A percentile compares a stretch with the other conserved stretches of the same genome.
phyloP scores from a whole-genome alignment of 2,329 filamentous ascomycete genomes.

The Colletotrichum caudatum region DNA sequence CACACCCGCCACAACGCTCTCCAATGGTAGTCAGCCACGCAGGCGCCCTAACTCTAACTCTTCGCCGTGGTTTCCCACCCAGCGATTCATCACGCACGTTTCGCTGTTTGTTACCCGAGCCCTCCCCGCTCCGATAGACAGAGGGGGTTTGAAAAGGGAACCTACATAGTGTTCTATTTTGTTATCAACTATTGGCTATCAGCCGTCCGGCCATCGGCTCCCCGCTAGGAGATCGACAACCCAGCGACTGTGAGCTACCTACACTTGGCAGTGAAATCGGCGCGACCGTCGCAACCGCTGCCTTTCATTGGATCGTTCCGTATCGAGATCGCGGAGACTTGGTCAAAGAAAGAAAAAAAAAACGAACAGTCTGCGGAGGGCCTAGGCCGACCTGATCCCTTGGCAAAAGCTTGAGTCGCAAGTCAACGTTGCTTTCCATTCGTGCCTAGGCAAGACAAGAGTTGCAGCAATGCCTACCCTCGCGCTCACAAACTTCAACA shows the following conservation, averaged over 20 bases:
- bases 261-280: neutral
- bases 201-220: neutral
- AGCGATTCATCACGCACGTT: slow-evolving; percentile 57
- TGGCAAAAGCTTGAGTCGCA: slow-evolving; percentile 40
- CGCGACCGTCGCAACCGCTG: neutral
- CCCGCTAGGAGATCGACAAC: neutral
- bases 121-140: neutral
- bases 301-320: slow-evolving; percentile 26
- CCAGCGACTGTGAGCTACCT: neutral
- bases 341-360: slow-evolving; percentile 13
- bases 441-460: slow-evolving; percentile 11
- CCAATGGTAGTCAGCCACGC: slow-evolving; percentile 37
- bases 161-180: neutral
- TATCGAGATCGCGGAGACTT: slow-evolving; percentile 16
- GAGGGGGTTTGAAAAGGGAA: neutral
- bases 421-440: neutral
- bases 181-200: too few relatives aligned
- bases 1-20: slow-evolving; percentile 1
- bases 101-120: neutral
- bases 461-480: slow-evolving; percentile 55
- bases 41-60: slow-evolving; percentile 9
- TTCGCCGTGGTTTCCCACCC: slow-evolving; percentile 37
- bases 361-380: neutral
- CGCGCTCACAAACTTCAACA: slow-evolving; percentile 73
- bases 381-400: slow-evolving; percentile 1